Conservation (phyloP, 106 monocot genomes). For the Dendrobium officinale region DNA sequence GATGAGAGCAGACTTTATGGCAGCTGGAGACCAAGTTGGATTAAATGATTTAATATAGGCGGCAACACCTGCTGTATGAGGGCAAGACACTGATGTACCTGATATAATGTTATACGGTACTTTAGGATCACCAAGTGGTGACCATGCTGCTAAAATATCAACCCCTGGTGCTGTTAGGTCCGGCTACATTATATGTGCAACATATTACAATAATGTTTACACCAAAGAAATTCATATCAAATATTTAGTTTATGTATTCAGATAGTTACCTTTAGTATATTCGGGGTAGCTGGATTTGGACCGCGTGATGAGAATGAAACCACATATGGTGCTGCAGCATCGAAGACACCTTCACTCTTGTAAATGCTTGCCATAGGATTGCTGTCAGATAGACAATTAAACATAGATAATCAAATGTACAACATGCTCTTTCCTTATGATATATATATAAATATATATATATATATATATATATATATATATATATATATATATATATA, state of each 20-base stretch:
- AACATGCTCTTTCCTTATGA: no score
- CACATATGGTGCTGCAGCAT: no score
- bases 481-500: no score
- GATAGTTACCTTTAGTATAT: neutral
- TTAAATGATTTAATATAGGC: conserved; percentile 34
- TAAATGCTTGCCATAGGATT: conserved; percentile 23
- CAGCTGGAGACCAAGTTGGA: conserved; percentile 27
- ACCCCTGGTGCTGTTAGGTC: conserved; percentile 23
- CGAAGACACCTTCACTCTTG: no score
- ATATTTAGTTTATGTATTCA: neutral
- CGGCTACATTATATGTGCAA: conserved; percentile 7
- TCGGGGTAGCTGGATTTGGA: no score
- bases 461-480: no score
- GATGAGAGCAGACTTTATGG: conserved; percentile 34
- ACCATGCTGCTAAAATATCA: conserved; percentile 23
- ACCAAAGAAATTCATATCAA: neutral
- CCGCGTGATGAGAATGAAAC: no score
- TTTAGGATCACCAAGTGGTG: neutral
- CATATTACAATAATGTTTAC: neutral
- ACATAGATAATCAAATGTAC: neutral
- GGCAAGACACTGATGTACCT: conserved; percentile 45
- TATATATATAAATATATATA: no score
- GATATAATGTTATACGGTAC: conserved; percentile 24
- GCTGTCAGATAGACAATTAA: neutral
- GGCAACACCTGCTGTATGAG: conserved; percentile 22